Evolutionary conservation across 495 filamentous ascomycete genomes (phyloP).

Genomic region (Rhizodiscina lignyota): DNA sequence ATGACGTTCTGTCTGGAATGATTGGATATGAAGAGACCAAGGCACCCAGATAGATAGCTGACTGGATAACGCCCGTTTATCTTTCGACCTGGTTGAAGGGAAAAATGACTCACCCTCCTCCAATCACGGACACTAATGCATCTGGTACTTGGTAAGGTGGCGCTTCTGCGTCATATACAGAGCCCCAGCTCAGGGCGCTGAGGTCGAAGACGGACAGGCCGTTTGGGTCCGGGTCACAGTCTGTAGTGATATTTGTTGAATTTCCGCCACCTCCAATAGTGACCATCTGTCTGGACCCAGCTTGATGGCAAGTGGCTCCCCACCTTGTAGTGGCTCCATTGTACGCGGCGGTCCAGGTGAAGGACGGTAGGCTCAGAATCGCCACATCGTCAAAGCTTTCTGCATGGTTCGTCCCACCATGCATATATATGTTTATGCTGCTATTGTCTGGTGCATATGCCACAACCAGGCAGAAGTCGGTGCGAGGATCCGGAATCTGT

Average conservation of each 20-base stretch:
- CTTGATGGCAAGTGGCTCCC: constrained; percentile 21
- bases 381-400: constrained; percentile 20
- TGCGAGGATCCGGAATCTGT: constrained; percentile 15
- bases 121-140: no score
- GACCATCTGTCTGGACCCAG: constrained; percentile 19
- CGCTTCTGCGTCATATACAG: constrained; percentile 11
- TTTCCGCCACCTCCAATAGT: constrained; percentile 18
- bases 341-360: constrained; percentile 20
- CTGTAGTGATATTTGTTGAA: constrained; percentile 7
- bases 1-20: no score
- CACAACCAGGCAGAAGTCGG: constrained; percentile 19
- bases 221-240: constrained; percentile 22
- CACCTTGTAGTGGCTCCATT: constrained; percentile 14
- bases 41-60: no score
- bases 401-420: constrained; percentile 13
- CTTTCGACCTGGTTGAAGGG: no score
- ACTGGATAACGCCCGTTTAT: no score
- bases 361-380: constrained; percentile 23
- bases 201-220: constrained; percentile 21
- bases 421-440: constrained; percentile 20
- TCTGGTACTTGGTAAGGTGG: no score
- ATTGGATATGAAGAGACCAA: no score
- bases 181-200: constrained; percentile 18
- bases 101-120: no score
- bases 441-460: constrained; percentile 19